Percentiles rank a stretch among this genome's conserved stretches.
These are phyloP conservation scores for Phtheirospermum japonicum DNA, from an alignment of 257 asterid genomes.

Conservation along the genomic window DNA sequence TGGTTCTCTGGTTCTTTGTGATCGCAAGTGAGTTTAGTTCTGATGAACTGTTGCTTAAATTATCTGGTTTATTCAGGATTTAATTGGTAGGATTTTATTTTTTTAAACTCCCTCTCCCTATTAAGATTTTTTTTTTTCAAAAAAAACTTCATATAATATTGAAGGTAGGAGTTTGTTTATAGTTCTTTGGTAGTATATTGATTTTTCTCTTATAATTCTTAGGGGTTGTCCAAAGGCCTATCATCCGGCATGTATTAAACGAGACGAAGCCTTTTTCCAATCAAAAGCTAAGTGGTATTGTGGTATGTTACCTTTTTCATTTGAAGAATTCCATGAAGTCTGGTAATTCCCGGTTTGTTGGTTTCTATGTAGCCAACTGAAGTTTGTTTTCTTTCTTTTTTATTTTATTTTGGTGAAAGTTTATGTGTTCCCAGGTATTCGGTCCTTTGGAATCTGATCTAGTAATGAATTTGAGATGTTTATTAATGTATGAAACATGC, in stretches of 20 bases:
- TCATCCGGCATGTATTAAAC: constrained; percentile 81
- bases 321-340: background rate
- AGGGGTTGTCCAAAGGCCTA: constrained; percentile 97
- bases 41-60: constrained; percentile 9
- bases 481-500: constrained; percentile 9
- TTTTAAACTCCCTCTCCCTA: too few species aligned
- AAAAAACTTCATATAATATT: too few species aligned
- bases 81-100: too few species aligned
- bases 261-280: constrained; percentile 77
- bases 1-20: constrained; percentile 81
- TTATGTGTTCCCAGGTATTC: constrained; percentile 3
- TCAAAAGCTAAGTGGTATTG: constrained; percentile 83
- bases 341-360: constrained; percentile 7
- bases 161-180: background rate
- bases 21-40: constrained; percentile 64
- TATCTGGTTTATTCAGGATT: too few species aligned
- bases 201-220: background rate
- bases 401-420: background rate
- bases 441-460: background rate
- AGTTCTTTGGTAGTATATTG: constrained; percentile 16
- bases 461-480: constrained; percentile 7
- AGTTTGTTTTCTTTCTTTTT: constrained; percentile 3
- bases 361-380: background rate
- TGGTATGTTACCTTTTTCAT: constrained; percentile 38
- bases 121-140: too few species aligned